Base-by-base conservation (phyloP, 805 yeast species). In the Lipomyces mesembrius region DNA sequence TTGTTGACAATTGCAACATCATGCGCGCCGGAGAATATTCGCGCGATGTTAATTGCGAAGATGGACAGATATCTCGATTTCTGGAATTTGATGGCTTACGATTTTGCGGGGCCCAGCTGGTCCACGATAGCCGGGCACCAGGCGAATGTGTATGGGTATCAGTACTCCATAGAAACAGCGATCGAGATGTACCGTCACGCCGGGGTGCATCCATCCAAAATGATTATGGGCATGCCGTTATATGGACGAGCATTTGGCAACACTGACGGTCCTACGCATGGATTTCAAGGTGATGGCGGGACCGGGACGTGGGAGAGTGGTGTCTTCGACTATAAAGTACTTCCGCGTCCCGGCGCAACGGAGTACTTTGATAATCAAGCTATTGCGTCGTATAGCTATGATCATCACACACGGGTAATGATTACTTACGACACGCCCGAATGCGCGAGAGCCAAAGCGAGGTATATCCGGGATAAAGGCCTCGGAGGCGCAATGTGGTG, bases 21-120 rank as follows among this genome's bases (percentile, higher is more conserved):
- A 0, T 90, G 88, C 0, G 85, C 86, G 9, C 72, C 76, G 0
- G 84, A 83, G 3, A 66, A 71, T 37, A 14, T 52, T 22, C 17
- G n/a, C 1, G 32, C 76, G 5, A 79, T 88, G 61, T 77, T 83
- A 4, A 73, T 92, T 1, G 60, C 69, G 0, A 82, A 81, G n/a
- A 82, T 94, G 83, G 88, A 88, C 71, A 74, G 75, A 29, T 82
- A 82, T 71, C 74, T 95, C 20, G 79, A 86, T 22, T 85, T 86
- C 71, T 92, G 93, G 89, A 93, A 94, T 75, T 76, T 95, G 66
- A 94, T 94, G 98, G 87, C 95, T 22, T 94, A 95, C 76, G 98
- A 95, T 76, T 90, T 88, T 72, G 79, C 87, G 1, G 98, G 98
- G 0, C 81, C 84, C 8, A 91, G 97, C 96, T 86, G 68, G 65